Evolutionary conservation across 352 stramenopile species (phyloP).

Genomic region (Blastocystis sp.): DNA sequence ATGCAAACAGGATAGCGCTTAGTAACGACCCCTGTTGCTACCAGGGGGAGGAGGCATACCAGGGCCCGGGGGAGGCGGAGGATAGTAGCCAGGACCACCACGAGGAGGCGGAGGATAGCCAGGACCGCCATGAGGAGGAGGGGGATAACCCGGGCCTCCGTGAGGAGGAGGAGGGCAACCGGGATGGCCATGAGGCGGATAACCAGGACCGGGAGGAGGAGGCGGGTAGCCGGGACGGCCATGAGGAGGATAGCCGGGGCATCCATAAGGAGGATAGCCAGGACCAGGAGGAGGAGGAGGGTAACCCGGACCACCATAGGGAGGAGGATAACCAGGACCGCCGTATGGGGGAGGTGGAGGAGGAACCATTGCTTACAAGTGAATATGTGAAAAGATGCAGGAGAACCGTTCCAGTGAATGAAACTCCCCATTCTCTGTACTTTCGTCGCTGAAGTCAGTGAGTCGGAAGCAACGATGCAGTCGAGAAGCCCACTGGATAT

Average conservation of each 20-base stretch:
- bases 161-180: background rate
- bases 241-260: background rate
- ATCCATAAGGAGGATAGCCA: background rate
- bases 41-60: background rate
- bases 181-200: slow-evolving; percentile 17
- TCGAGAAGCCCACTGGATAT: no score
- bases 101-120: background rate
- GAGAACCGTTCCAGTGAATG: no score
- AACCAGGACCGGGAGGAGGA: slow-evolving; percentile 5
- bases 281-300: background rate
- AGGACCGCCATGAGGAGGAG: background rate
- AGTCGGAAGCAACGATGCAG: no score
- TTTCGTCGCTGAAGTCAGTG: no score
- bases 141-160: background rate
- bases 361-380: no score
- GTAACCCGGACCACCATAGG: background rate
- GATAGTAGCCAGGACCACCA: slow-evolving; percentile 8
- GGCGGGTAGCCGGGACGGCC: background rate
- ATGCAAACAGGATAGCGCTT: background rate
- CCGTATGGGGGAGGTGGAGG: background rate
- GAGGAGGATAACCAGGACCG: background rate
- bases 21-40: background rate
- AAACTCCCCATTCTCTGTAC: no score
- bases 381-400: no score
- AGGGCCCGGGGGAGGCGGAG: background rate